Percentiles rank a stretch among this genome's conserved stretches.
phyloP scores from a whole-genome alignment of 2,329 filamentous ascomycete species.

The Penicillium oxalicum region DNA sequence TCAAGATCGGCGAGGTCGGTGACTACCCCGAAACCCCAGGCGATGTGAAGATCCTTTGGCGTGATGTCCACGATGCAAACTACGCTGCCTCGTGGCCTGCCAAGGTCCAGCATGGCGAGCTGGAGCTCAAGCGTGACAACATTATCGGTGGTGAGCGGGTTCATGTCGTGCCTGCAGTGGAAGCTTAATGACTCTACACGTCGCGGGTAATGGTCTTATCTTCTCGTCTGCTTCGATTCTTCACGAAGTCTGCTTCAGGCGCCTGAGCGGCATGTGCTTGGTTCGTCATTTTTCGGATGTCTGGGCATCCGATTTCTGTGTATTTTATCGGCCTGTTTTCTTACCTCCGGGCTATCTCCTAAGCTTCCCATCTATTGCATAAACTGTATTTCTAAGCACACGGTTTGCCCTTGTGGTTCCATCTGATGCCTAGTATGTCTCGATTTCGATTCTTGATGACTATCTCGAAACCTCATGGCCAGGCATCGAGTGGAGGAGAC shows the following conservation, averaged over 20 bases:
- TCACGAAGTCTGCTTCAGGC: too few species aligned
- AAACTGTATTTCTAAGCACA: constrained; percentile 26
- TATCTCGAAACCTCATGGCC: too few species aligned
- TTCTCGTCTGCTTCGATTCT: background rate
- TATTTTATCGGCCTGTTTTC: constrained; percentile 9
- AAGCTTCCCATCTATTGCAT: constrained; percentile 11
- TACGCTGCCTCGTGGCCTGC: constrained; percentile 40
- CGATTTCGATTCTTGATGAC: too few species aligned
- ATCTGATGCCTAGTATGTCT: constrained; percentile 6
- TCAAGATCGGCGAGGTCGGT: constrained; percentile 27
- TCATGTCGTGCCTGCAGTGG: constrained; percentile 10
- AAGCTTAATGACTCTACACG: constrained; percentile 11
- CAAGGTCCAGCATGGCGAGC: constrained; percentile 39
- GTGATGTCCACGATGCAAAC: constrained; percentile 40
- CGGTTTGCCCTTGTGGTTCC: constrained; percentile 8
- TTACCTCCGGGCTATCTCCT: constrained; percentile 9
- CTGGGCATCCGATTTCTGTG: background rate
- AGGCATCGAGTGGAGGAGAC: too few species aligned
- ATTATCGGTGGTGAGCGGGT: constrained; percentile 30
- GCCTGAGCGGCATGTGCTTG: too few species aligned
- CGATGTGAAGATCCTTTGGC: constrained; percentile 43
- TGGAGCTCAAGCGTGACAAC: constrained; percentile 33
- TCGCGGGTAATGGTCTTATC: background rate
- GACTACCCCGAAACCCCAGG: constrained; percentile 24
- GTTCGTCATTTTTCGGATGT: background rate